Percentiles rank a stretch among this genome's conserved stretches.
These are phyloP conservation scores for Phytophthora quininea DNA, from an alignment of 352 stramenopile genomes.

Conservation along the genomic window DNA sequence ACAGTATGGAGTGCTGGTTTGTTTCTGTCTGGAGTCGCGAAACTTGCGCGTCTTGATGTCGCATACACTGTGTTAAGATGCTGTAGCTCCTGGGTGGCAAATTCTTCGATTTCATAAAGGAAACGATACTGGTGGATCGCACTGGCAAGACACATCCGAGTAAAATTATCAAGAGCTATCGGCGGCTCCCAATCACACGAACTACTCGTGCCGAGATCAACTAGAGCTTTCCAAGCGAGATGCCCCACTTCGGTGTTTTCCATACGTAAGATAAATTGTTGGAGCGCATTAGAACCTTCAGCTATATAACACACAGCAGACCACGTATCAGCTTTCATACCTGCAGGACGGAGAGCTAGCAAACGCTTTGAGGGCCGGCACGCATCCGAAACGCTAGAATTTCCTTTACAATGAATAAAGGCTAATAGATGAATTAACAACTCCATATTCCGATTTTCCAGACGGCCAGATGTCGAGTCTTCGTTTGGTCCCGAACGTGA, in stretches of 20 bases:
- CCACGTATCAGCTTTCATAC: slow-evolving; percentile 28
- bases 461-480: background rate
- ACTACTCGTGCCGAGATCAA: slow-evolving; percentile 11
- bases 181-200: slow-evolving; percentile 15
- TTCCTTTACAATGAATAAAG: slow-evolving; percentile 3
- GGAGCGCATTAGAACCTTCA: slow-evolving; percentile 27
- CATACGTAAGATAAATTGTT: slow-evolving; percentile 35
- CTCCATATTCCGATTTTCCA: background rate
- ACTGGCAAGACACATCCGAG: slow-evolving; percentile 31
- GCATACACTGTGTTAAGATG: slow-evolving; percentile 15
- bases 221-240: slow-evolving; percentile 29
- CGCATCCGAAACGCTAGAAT: background rate
- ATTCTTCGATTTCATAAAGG: slow-evolving; percentile 39
- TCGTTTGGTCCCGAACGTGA: background rate
- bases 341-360: slow-evolving; percentile 25
- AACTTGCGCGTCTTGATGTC: background rate
- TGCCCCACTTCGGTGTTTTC: slow-evolving; percentile 12
- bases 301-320: slow-evolving; percentile 37
- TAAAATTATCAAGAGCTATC: slow-evolving; percentile 22
- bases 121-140: slow-evolving; percentile 32
- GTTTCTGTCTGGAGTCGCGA: background rate
- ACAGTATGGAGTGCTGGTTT: slow-evolving; percentile 18
- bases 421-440: slow-evolving; percentile 21
- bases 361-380: slow-evolving; percentile 28
- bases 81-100: slow-evolving; percentile 20